A percentile compares a stretch with the other conserved stretches of the same genome.
Evolutionary conservation across 768 basidiomycete genomes (phyloP).

Genomic region (Naganishia onofrii): DNA sequence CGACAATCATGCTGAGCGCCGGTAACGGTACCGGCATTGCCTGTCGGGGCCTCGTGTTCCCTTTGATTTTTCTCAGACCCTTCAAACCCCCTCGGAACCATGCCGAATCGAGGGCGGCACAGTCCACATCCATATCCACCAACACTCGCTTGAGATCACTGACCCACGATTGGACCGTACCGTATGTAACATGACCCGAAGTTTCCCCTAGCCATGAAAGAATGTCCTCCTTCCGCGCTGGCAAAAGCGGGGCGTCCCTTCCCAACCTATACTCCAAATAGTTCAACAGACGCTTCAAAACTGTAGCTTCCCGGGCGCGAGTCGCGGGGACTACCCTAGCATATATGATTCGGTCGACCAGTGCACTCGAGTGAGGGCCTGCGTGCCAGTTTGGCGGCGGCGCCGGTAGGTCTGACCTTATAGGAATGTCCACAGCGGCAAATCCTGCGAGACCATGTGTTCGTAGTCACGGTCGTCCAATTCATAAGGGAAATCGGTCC

Average conservation of each 20-base stretch:
- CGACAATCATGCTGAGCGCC: background rate
- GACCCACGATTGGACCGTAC: background rate
- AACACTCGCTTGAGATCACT: background rate
- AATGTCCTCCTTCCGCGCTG: background rate
- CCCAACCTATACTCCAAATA: background rate
- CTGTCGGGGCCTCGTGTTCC: background rate
- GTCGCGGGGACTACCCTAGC: background rate
- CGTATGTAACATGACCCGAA: background rate
- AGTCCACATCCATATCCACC: constrained; percentile 1
- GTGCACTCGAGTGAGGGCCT: background rate
- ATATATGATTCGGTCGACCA: background rate
- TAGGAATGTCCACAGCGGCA: background rate
- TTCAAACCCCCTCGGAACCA: background rate
- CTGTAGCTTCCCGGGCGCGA: background rate
- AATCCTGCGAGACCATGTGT: background rate
- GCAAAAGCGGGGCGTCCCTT: background rate
- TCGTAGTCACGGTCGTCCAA: background rate
- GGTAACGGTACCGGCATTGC: background rate
- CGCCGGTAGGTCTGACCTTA: background rate
- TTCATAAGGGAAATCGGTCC: background rate
- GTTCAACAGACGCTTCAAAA: background rate
- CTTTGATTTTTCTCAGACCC: background rate
- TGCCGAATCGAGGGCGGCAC: background rate
- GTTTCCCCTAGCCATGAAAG: background rate
- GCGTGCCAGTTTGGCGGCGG: background rate